phyloP scores from a whole-genome alignment of 208 protist genomes.

The Vickermania spadyakhi region DNA sequence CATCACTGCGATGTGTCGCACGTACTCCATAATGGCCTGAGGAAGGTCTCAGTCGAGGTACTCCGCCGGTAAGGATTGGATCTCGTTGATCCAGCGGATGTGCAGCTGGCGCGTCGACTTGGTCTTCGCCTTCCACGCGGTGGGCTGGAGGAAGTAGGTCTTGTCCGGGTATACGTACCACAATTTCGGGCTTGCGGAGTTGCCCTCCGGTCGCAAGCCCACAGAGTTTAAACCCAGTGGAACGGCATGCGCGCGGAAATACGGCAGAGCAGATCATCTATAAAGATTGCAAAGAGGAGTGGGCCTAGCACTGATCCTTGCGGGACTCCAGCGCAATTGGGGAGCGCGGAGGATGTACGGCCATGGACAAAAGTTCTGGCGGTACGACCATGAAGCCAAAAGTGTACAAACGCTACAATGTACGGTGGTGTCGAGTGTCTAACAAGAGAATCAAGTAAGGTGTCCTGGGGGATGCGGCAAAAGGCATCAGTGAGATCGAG shows the following conservation, averaged over 20 bases:
- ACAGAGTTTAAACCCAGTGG: background rate
- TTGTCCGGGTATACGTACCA: background rate
- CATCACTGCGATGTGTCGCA: background rate
- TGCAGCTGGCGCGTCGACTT: background rate
- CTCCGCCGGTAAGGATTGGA: background rate
- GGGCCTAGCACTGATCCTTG: background rate
- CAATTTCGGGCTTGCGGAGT: background rate
- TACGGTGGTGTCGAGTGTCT: background rate
- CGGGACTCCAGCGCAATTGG: background rate
- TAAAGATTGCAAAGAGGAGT: background rate
- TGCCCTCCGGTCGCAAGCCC: background rate
- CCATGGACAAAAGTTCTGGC: background rate
- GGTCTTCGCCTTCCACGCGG: background rate
- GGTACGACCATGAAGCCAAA: background rate
- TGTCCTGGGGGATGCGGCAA: background rate
- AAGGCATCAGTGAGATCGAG: background rate
- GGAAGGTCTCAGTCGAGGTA: background rate
- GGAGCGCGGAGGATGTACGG: background rate
- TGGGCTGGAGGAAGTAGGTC: background rate
- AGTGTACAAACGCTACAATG: background rate
- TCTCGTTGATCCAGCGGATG: background rate
- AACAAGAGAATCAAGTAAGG: background rate
- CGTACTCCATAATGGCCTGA: background rate
- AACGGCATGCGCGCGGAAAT: background rate
- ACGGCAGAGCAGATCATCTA: background rate